Conservation (phyloP, 2,329 filamentous ascomycete species). For the Colletotrichum chlorophyti region DNA sequence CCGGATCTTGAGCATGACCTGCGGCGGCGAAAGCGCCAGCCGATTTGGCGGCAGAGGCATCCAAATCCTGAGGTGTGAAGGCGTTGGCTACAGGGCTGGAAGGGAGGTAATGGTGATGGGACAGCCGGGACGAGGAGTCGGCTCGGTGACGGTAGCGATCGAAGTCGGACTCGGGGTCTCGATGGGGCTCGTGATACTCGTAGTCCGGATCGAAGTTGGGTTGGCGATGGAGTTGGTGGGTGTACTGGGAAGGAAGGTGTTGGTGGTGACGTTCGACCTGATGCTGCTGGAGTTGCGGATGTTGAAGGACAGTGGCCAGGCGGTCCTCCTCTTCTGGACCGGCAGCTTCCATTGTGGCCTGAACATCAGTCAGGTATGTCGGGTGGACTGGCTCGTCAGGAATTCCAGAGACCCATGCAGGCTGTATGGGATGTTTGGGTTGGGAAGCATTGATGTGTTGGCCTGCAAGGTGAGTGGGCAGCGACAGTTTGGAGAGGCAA, state of each 20-base stretch:
- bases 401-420: slow-evolving; percentile 51
- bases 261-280: slow-evolving; percentile 11
- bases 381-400: slow-evolving; percentile 49
- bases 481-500: slow-evolving; percentile 32
- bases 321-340: slow-evolving; percentile 51
- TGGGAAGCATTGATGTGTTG: slow-evolving; percentile 56
- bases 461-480: slow-evolving; percentile 44
- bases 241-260: slow-evolving; percentile 36
- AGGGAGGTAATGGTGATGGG: slow-evolving; percentile 33
- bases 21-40: slow-evolving; percentile 34
- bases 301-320: slow-evolving; percentile 35
- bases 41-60: slow-evolving; percentile 30
- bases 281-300: slow-evolving; percentile 37
- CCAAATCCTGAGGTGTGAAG: slow-evolving; percentile 20
- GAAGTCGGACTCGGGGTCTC: slow-evolving; percentile 35
- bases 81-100: slow-evolving; percentile 31
- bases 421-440: slow-evolving; percentile 40
- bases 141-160: slow-evolving; percentile 33
- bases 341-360: slow-evolving; percentile 57
- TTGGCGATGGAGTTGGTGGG: slow-evolving; percentile 33
- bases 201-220: slow-evolving; percentile 33
- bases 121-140: slow-evolving; percentile 25
- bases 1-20: slow-evolving; percentile 47
- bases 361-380: slow-evolving; percentile 52
- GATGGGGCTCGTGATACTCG: slow-evolving; percentile 37